Evolutionary conservation across 179 eudicot species (phyloP), one percentile per base, ranked within the genome.

Genomic region (Spergularia azorica): DNA sequence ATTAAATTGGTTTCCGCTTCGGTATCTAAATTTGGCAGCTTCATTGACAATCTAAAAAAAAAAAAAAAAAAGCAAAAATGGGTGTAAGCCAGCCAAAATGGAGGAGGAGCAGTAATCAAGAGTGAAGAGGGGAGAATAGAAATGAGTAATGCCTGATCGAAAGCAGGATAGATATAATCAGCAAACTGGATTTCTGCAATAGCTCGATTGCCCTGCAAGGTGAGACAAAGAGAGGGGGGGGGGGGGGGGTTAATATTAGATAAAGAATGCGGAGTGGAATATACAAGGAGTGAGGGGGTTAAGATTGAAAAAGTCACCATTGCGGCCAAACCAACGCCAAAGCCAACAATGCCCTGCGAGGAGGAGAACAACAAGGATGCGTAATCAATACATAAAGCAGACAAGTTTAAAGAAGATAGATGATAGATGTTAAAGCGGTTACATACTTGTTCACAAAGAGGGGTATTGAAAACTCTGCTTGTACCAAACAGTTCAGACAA

Each of bases 171-270:
- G 21, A 95, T 95, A 73, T 95, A 95, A 88, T 95, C 99, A 39
- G 97, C 99, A 83, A 95, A 95, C 67, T 95, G 99, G 82, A 95
- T 95, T 82, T 95, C 99, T 4, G 94, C 97, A 79, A 91, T 89
- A 61, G 97, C 99, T 75, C 95, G 87, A 78, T 95, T 95, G 16
- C 88, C 99, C 98, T 95, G 17, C 32, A 26, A 26, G 32, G 32
- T n/a, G n/a, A n/a, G n/a, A n/a, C n/a, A n/a, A n/a, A n/a, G n/a
- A n/a, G n/a, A n/a, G n/a, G n/a, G n/a, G n/a, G n/a, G n/a, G n/a
- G n/a, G n/a, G n/a, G n/a, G n/a, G n/a, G n/a, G n/a, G n/a, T n/a
- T n/a, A n/a, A n/a, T n/a, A 26, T 26, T 26, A 26, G 32, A 26
- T 26, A 26, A 26, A 26, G 32, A 26, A 26, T 2, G 32, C 32